Evolutionary conservation across 768 basidiomycete species (phyloP).

Genomic region (Tephrocybe sp.): DNA sequence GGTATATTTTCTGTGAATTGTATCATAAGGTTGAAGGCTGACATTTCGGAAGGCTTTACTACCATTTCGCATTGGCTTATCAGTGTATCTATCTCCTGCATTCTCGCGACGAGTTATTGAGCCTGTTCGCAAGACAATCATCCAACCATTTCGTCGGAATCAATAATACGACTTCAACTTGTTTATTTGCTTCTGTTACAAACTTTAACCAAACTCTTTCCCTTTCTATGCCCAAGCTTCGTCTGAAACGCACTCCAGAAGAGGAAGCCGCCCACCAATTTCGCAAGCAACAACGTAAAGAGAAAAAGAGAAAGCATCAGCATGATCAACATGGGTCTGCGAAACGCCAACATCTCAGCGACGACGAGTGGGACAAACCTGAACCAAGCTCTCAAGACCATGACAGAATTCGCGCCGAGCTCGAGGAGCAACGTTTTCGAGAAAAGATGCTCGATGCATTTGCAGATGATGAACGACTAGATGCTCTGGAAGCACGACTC

Average conservation of each 20-base stretch:
- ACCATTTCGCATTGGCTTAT: conserved; percentile 68
- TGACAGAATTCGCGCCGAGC: conserved; percentile 46
- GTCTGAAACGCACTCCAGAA: conserved; percentile 60
- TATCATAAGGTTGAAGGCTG: not conserved
- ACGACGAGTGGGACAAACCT: conserved; percentile 27
- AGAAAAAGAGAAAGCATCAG: conserved; percentile 28
- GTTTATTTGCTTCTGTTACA: conserved; percentile 14
- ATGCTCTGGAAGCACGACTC: conserved; percentile 57
- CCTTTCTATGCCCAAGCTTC: conserved; percentile 45
- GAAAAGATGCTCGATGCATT: conserved; percentile 74
- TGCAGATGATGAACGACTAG: conserved; percentile 69
- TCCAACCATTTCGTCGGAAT: conserved; percentile 29
- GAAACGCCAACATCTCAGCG: conserved; percentile 32
- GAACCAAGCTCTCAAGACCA: conserved; percentile 30
- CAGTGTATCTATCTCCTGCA: conserved; percentile 68
- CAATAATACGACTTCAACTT: conserved; percentile 8
- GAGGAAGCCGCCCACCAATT: conserved; percentile 47
- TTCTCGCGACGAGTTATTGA: conserved; percentile 69
- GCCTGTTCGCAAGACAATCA: conserved; percentile 45
- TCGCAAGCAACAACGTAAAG: conserved; percentile 37
- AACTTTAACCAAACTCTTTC: conserved; percentile 5
- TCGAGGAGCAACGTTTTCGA: conserved; percentile 65
- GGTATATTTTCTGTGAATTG: conserved; percentile 32
- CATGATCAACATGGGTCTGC: conserved; percentile 15
- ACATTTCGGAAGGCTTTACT: conserved; percentile 55